Evolutionary conservation across 106 monocot genomes (phyloP), one percentile per base, ranked within the genome.

Genomic region (Acanthochlamys bracteata): DNA sequence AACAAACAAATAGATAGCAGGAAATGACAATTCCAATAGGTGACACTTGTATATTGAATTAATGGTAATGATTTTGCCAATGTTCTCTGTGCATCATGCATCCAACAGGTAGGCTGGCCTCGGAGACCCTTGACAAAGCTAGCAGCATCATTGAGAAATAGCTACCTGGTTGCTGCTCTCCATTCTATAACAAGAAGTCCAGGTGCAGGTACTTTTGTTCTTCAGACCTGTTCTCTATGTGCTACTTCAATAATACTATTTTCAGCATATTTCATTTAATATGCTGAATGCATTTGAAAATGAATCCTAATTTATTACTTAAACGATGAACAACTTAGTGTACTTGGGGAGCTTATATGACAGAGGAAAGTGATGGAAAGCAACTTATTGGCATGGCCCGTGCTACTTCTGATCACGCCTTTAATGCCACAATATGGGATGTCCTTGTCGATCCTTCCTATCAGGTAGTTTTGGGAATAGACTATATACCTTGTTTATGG

Each of bases 371-470:
- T 78, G 88, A 88, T 26, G 58, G 24, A 66, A 91, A 83, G 65
- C 69, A 88, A 71, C 96, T 98, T 53, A 83, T 98, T 53, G 96
- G 96, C 45, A 88, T 98, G 96, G 91, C 88, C 67, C 96, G 96
- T 53, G 96, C 96, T 27, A 98, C 96, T 56, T 98, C 96, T 55
- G 91, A 98, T 77, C 91, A 98, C 75, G 91, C 88, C 40, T 98
- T 98, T 69, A 98, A 98, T 81, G 96, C 96, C 23, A 98, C 96
- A 11, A 98, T 98, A 42, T 98, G 96, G 96, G 96, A 98, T 79
- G 96, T 98, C 39, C 81, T 91, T 51, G 91, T 98, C 66, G 96
- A 98, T 81, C 96, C 96, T 83, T 87, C 96, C 7, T 91, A 91
- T 77, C 91, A 98, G 83, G 96, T 98, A 65, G n/a, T 6, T 27